Percentiles rank a stretch among this genome's conserved stretches.
These are phyloP conservation scores for Silene conica DNA, from an alignment of 148 eudicot genomes.

Conservation along the genomic window DNA sequence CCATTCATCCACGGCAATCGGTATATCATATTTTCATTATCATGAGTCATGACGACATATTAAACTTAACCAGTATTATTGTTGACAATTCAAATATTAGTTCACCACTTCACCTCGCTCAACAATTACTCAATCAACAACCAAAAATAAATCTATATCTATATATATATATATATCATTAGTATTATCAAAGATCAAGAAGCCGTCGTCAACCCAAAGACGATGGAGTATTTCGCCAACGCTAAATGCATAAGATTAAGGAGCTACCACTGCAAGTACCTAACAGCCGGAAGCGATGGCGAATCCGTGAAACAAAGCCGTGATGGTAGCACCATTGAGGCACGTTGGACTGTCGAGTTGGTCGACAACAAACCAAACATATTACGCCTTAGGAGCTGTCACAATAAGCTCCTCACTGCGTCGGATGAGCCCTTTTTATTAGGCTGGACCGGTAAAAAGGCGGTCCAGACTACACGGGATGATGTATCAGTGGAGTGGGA, in stretches of 20 bases:
- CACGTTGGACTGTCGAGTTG: constrained; percentile 50
- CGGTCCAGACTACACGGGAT: constrained; percentile 39
- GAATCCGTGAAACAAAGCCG: constrained; percentile 44
- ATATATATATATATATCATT: too few relatives aligned
- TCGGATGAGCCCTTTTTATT: constrained; percentile 47
- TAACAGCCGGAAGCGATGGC: constrained; percentile 46
- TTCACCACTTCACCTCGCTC: neutral
- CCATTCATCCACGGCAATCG: neutral
- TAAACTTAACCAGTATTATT: neutral
- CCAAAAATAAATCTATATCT: too few relatives aligned
- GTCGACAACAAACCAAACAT: constrained; percentile 26
- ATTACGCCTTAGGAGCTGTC: constrained; percentile 52
- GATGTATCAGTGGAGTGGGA: constrained; percentile 76
- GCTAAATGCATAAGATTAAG: constrained; percentile 46
- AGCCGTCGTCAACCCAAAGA: neutral
- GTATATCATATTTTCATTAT: neutral
- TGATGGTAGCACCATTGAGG: constrained; percentile 33
- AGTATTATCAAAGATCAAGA: neutral
- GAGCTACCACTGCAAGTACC: constrained; percentile 47
- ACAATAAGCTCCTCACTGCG: constrained; percentile 54
- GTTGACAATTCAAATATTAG: neutral
- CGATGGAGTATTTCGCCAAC: constrained; percentile 52
- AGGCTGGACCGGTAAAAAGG: constrained; percentile 73
- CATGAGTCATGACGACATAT: constrained; percentile 4
- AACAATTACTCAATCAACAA: neutral